Evolutionary conservation across 331 rosid species (phyloP), one percentile per base, ranked within the genome.

Genomic region (Spiraea crenata): DNA sequence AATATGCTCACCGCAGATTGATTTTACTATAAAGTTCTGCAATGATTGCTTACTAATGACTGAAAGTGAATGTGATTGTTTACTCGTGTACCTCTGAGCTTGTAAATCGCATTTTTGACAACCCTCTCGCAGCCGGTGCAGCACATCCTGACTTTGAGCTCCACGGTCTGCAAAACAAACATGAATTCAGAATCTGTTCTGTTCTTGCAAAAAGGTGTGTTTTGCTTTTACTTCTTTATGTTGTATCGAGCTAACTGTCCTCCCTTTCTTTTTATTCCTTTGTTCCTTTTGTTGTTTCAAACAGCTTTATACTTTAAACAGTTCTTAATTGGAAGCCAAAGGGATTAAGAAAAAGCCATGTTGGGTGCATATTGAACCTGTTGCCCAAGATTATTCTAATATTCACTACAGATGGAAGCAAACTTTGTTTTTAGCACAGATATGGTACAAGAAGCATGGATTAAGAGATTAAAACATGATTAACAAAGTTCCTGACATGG

Each of bases 71-170:
- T 25, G 61, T 25, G 1, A 37, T 45, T 45, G 11, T 16, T 40
- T 59, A 93, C 99, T 25, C 31, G 15, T 12, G 59, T 75, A 93
- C 99, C 99, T 91, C 84, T 85, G 65, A 93, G 96, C 67, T 93
- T 93, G 83, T 76, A 74, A 51, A 91, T 85, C 41, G 99, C 97
- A 42, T 88, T 82, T 83, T 87, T 91, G n/a, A 93, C 99, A 14
- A 93, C 95, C 63, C 99, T 83, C 70, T 89, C 96, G 65, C 99
- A 93, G 11, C 99, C 99, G 7, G 85, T 80, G 87, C 99, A 93
- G 78, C 97, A 93, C 99, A 93, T 93, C 84, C 99, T 84, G 49
- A 91, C 99, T 83, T 84, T 91, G 70, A 93, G 88, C 63, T 91
- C 99, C 83, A 93, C 95, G 0, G 97, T 93, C 99, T 93, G 90